Evolutionary conservation across 2,329 filamentous ascomycete species (phyloP).

Genomic region (Botrytis deweyae): DNA sequence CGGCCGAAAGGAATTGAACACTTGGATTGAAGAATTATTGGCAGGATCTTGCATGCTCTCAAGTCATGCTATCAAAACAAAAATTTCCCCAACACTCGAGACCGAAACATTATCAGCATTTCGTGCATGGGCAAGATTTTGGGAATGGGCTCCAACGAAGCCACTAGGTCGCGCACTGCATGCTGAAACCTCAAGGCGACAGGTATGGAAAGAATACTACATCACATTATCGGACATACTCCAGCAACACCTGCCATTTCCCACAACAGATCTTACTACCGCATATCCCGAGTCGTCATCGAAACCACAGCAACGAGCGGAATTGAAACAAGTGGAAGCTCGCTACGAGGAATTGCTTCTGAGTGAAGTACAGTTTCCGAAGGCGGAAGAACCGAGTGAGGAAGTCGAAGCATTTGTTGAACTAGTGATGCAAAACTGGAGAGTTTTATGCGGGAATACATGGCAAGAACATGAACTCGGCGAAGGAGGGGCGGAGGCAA

Average conservation of each 20-base stretch:
- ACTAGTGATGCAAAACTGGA: slow-evolving; percentile 82
- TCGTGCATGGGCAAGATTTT: slow-evolving; percentile 69
- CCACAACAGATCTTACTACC: slow-evolving; percentile 45
- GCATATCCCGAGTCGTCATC: slow-evolving; percentile 51
- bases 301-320: slow-evolving; percentile 65
- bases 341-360: slow-evolving; percentile 79
- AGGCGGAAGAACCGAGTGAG: slow-evolving; percentile 72
- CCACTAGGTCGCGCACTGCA: slow-evolving; percentile 58
- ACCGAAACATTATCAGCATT: slow-evolving; percentile 56
- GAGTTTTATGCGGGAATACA: slow-evolving; percentile 70
- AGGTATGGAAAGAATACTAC: slow-evolving; percentile 87
- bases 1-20: slow-evolving; percentile 63
- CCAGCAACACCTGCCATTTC: slow-evolving; percentile 62
- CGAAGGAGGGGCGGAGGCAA: slow-evolving; percentile 71
- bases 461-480: slow-evolving; percentile 83
- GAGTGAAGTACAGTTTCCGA: slow-evolving; percentile 78
- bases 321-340: slow-evolving; percentile 75
- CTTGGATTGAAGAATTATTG: slow-evolving; percentile 77
- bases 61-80: slow-evolving; percentile 56
- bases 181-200: slow-evolving; percentile 59
- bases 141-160: slow-evolving; percentile 49
- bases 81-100: slow-evolving; percentile 51
- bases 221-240: slow-evolving; percentile 73
- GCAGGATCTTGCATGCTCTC: slow-evolving; percentile 73
- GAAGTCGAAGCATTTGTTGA: slow-evolving; percentile 83